phyloP scores from a whole-genome alignment of 73 alveolate genomes.

The Tetrahymena thermophila region DNA sequence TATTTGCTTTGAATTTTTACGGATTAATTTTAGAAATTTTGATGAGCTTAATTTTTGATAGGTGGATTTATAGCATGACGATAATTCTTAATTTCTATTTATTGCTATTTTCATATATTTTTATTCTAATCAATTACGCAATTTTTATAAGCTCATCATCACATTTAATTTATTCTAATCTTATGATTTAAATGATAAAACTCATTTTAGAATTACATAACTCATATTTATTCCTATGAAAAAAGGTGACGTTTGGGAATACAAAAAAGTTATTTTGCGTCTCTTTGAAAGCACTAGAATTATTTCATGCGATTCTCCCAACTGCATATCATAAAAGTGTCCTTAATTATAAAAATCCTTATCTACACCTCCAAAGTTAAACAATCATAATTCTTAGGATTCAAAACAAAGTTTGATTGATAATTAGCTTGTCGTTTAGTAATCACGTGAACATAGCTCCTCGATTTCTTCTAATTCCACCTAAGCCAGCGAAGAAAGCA shows the following conservation, averaged over 20 bases:
- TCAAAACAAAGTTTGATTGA: neutral
- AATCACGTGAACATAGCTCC: neutral
- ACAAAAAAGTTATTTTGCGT: neutral
- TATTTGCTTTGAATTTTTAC: neutral
- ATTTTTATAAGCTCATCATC: neutral
- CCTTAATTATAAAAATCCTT: neutral
- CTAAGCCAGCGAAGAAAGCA: neutral
- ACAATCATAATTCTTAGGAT: neutral
- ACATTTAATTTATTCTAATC: neutral
- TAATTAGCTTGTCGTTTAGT: neutral
- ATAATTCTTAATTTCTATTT: neutral
- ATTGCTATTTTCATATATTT: neutral
- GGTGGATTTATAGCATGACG: neutral
- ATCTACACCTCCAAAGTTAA: neutral
- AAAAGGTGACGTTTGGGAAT: constrained; percentile 1
- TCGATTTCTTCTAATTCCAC: neutral
- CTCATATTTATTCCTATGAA: neutral
- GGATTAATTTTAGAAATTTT: neutral
- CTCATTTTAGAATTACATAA: neutral
- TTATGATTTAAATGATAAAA: neutral
- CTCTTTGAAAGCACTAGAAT: neutral
- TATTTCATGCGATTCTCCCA: neutral
- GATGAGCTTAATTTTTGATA: neutral
- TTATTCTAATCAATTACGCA: neutral
- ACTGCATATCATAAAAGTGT: neutral